Evolutionary conservation across 768 basidiomycete species (phyloP), one percentile per base, ranked within the genome.

Genomic region (Auricularia sp.): DNA sequence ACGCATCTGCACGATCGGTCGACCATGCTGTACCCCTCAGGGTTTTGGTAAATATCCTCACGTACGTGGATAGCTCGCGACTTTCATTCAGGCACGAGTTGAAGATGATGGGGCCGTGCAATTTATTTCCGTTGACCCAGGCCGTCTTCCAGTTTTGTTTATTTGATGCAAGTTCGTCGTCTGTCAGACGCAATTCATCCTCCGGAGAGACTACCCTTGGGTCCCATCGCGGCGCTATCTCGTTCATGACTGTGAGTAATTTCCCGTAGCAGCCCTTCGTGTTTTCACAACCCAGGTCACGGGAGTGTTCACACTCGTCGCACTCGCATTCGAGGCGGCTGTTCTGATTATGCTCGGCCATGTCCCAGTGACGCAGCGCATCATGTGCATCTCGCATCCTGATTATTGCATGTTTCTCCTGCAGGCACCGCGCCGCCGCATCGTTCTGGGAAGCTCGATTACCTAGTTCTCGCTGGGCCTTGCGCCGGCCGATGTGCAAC

Each of bases 351-450:
- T 21, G 47, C 5, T 21, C 14, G 10, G 21, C 47, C 16, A 51
- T 10, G 47, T 21, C 47, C 18, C 47, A 51, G 18, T 51, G 16
- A 80, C 69, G 0, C 78, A 66, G 36, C 75, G 47, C 47, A 18
- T 51, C 47, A 6, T 5, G 6, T 3, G 47, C 47, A 1, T 51
- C 10, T 51, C 47, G 11, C 6, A 18, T 18, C 6, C 11, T 18
- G 10, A 42, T 12, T 18, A 51, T 21, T 18, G 11, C 16, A 18
- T 51, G 47, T 10, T 51, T 51, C 6, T 8, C 18, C 47, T 51
- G 14, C 47, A 51, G 47, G 47, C 47, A 51, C 21, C 21, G 11
- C 11, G 18, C 14, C 18, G 47, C 47, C 6, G 47, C 6, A 21
- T 51, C 21, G 21, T 18, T 51, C 21, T 51, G 18, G 18, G 18